Conservation (phyloP, 1,139 yeast genomes). For the Starmera stellimalicola region DNA sequence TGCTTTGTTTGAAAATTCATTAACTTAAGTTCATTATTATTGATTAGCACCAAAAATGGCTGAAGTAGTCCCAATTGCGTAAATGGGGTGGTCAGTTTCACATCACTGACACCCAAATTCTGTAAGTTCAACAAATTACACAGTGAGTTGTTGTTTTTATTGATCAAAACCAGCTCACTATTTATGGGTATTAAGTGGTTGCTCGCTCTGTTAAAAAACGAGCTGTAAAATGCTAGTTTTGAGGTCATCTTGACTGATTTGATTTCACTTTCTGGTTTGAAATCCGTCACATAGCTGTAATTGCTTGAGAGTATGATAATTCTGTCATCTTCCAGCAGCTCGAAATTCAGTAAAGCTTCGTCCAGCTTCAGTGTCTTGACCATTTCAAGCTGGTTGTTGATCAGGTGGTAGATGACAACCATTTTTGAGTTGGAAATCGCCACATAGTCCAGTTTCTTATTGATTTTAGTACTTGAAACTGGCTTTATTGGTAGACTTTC, state of each 20-base stretch:
- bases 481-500: conserved; percentile 4
- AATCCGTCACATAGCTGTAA: neutral
- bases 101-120: neutral
- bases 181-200: conserved; percentile 2
- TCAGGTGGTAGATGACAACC: conserved; percentile 1
- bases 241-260: neutral
- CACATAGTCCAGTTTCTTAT: neutral
- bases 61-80: neutral
- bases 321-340: conserved; percentile 1
- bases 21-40: conserved; percentile 30
- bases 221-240: neutral
- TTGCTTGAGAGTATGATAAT: neutral
- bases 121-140: neutral
- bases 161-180: conserved; percentile 13
- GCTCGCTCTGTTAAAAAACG: conserved; percentile 3
- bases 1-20: conserved; percentile 25
- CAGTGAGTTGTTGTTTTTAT: conserved; percentile 18
- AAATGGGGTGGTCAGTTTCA: neutral
- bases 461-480: neutral
- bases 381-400: conserved; percentile 2
- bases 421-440: conserved; percentile 2
- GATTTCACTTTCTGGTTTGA: neutral
- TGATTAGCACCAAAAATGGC: neutral
- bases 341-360: conserved; percentile 1
- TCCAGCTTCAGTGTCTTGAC: neutral